phyloP scores from a whole-genome alignment of 1,139 yeast species.

The Geotrichum candidum region DNA sequence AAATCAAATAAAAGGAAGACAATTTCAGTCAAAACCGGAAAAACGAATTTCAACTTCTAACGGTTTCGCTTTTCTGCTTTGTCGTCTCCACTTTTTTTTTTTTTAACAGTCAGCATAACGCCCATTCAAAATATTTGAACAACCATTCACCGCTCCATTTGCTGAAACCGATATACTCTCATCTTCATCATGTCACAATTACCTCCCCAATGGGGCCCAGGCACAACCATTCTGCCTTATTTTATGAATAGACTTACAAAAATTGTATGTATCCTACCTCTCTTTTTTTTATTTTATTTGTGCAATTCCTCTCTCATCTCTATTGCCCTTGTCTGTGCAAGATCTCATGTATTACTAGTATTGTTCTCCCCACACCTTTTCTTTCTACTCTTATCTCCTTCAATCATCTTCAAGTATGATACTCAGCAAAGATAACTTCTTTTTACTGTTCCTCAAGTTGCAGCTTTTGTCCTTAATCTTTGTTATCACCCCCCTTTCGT shows the following conservation, averaged over 20 bases:
- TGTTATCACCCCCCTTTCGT: too few relatives aligned
- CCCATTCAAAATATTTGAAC: not conserved
- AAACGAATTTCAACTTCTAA: not conserved
- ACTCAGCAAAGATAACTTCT: too few relatives aligned
- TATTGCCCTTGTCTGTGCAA: not conserved
- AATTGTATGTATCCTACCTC: constrained; percentile 14
- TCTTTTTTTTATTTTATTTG: not conserved
- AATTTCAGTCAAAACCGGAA: not conserved
- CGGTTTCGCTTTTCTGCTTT: not conserved
- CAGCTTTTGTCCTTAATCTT: too few relatives aligned
- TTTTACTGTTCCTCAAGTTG: too few relatives aligned
- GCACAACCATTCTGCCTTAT: constrained; percentile 13
- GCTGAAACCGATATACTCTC: not conserved
- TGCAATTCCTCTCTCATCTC: not conserved
- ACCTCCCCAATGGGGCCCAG: not conserved
- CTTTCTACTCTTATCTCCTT: not conserved
- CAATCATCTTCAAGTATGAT: not conserved
- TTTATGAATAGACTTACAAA: constrained; percentile 14
- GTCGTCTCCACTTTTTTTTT: not conserved
- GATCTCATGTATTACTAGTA: not conserved
- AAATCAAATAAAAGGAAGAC: not conserved
- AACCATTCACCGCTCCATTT: not conserved
- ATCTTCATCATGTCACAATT: constrained; percentile 1
- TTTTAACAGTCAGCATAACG: not conserved
- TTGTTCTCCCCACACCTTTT: not conserved